These are phyloP conservation scores for Aspergillus diversus DNA, from an alignment of 495 filamentous ascomycete species.

Conservation along the genomic window DNA sequence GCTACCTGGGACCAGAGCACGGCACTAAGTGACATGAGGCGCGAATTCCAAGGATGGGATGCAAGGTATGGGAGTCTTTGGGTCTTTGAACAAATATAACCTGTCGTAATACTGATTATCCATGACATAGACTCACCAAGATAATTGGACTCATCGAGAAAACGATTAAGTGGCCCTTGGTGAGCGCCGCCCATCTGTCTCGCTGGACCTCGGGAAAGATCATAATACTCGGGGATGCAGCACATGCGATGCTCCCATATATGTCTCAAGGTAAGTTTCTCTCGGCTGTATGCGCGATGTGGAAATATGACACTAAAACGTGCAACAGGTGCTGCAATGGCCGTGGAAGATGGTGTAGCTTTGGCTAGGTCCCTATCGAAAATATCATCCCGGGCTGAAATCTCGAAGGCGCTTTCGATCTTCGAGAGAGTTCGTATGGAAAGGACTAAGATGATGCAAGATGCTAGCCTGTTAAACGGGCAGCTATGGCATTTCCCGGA, in stretches of 20 bases:
- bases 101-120: neutral
- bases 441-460: conserved; percentile 36
- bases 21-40: conserved; percentile 40
- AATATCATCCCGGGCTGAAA: conserved; percentile 14
- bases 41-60: conserved; percentile 49
- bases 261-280: conserved; percentile 43
- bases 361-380: conserved; percentile 32
- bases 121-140: conserved; percentile 31
- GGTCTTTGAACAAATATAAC: neutral
- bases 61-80: conserved; percentile 24
- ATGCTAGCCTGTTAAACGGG: conserved; percentile 40
- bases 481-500: conserved; percentile 51
- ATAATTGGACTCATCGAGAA: conserved; percentile 43
- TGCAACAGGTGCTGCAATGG: conserved; percentile 46
- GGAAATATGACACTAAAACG: neutral
- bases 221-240: conserved; percentile 51
- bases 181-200: conserved; percentile 33
- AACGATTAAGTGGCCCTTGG: conserved; percentile 45
- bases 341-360: conserved; percentile 44
- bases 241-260: conserved; percentile 56
- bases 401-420: conserved; percentile 24
- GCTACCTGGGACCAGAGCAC: conserved; percentile 39
- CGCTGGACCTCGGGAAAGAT: conserved; percentile 40
- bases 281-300: neutral
- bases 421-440: conserved; percentile 36